Conservation (phyloP, 345 rosid species). For the thale cress (Arabidopsis thaliana) region DNA sequence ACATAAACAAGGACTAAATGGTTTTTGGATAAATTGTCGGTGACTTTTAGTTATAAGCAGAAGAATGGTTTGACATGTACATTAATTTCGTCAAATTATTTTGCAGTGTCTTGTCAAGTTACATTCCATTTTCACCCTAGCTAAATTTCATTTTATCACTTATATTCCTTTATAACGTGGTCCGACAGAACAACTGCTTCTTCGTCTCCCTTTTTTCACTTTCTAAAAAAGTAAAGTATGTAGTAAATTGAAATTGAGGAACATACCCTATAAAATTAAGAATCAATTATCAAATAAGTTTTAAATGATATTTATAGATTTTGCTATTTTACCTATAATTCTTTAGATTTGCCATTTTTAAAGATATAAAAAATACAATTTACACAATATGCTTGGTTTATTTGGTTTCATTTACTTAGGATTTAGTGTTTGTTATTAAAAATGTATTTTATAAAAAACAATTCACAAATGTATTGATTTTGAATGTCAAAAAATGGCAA, state of each 20-base stretch:
- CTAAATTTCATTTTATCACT: conserved; percentile 18
- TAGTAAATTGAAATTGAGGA: not conserved
- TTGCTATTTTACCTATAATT: no score
- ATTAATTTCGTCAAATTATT: not conserved
- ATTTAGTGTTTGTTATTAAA: no score
- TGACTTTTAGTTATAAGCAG: not conserved
- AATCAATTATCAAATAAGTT: no score
- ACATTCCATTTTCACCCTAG: not conserved
- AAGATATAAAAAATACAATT: no score
- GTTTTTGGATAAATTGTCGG: conserved; percentile 17
- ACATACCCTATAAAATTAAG: not conserved
- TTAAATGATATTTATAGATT: no score
- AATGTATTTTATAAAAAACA: no score
- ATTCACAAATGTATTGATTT: no score
- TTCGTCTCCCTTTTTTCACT: not conserved
- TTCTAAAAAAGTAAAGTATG: no score
- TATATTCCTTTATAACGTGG: conserved; percentile 25
- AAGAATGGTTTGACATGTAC: not conserved
- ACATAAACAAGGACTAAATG: conserved; percentile 19
- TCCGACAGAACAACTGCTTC: conserved; percentile 28
- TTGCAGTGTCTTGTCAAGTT: not conserved
- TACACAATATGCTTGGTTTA: no score
- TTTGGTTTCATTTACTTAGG: no score
- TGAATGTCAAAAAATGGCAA: no score
- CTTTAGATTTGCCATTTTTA: no score